Evolutionary conservation across 495 filamentous ascomycete genomes (phyloP), one percentile per base, ranked within the genome.

Genomic region (Aspergillus olivimuriae): DNA sequence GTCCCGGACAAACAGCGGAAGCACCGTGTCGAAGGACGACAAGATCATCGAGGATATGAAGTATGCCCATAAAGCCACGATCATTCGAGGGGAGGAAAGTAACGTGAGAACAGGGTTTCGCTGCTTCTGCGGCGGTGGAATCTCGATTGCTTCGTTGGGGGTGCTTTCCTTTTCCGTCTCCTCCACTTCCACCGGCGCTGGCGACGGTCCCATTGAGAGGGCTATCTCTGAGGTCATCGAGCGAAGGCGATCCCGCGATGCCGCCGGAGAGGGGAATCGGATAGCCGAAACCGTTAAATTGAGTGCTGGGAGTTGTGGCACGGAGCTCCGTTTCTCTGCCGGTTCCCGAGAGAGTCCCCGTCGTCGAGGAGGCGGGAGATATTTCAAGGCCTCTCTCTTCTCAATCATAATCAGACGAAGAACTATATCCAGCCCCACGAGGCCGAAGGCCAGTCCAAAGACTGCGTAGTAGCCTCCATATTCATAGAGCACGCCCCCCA

Each of bases 401-500:
- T 94, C 88, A 35, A 94, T 78, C 58, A 92, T 61, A 2, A 79
- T 44, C 16, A 89, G 56, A 4, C 86, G 77, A 1, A 90, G 61
- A 11, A 83, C 43, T 33, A 91, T 80, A 53, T 94, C 87, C 21
- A 90, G 34, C 1, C 55, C 72, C 31, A 91, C 76, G 24, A 90
- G 53, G 0, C 63, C 82, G 64, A 88, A 91, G 8, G 79, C 74
- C 64, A 89, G 76, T 17, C 73, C 83, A 52, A 80, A 91, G 2
- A 89, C 85, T 3, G 81, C 68, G 57, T 84, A 83, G 52, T 90
- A 90, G 4, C 87, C 87, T 5, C 70, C 79, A 19, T 66, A 58
- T n/a, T 75, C 73, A 50, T 92, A 94, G 2, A 94, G 76, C 0
- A 88, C 70, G 9, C 89, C 89, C 2, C 88, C 88, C 5, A 94